Percentiles rank a stretch among this genome's conserved stretches.
phyloP scores from a whole-genome alignment of 306 rosid genomes.

The Spatholobus suberectus region DNA sequence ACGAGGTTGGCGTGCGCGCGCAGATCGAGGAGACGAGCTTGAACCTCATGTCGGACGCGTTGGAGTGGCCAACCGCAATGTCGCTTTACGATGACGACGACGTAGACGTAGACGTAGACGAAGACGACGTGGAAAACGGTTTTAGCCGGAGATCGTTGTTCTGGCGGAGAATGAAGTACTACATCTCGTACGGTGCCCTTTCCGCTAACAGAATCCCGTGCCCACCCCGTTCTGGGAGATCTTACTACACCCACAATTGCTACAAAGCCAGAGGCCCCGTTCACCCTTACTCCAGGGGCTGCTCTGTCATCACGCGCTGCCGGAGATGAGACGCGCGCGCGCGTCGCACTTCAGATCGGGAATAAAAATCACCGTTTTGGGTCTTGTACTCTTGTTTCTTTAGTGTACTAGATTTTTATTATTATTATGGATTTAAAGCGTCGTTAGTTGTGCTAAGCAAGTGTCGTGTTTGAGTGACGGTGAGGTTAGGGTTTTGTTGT shows the following conservation, averaged over 20 bases:
- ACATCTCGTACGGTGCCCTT: constrained; percentile 92
- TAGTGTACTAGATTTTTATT: neutral
- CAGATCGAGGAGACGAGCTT: constrained; percentile 66
- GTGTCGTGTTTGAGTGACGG: neutral
- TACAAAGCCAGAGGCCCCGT: constrained; percentile 82
- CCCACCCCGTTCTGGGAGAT: constrained; percentile 94
- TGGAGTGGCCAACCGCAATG: constrained; percentile 74
- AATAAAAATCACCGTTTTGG: neutral
- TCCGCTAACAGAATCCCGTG: constrained; percentile 90
- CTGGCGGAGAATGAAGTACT: constrained; percentile 72
- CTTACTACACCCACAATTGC: constrained; percentile 88
- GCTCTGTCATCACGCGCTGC: constrained; percentile 81
- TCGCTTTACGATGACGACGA: constrained; percentile 47
- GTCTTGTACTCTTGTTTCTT: neutral
- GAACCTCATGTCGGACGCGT: constrained; percentile 60
- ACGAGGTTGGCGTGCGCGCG: neutral
- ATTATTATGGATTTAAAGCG: neutral
- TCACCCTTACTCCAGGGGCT: constrained; percentile 77
- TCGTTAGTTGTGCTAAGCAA: constrained; percentile 4
- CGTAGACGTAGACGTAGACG: constrained; percentile 14
- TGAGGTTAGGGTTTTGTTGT: neutral
- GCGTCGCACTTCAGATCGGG: no score
- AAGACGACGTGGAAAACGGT: constrained; percentile 47
- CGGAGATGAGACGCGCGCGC: constrained; percentile 66
- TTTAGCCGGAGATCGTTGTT: constrained; percentile 73